Evolutionary conservation across 495 filamentous ascomycete species (phyloP), one percentile per base, ranked within the genome.

Genomic region (Hyaloscypha variabilis): DNA sequence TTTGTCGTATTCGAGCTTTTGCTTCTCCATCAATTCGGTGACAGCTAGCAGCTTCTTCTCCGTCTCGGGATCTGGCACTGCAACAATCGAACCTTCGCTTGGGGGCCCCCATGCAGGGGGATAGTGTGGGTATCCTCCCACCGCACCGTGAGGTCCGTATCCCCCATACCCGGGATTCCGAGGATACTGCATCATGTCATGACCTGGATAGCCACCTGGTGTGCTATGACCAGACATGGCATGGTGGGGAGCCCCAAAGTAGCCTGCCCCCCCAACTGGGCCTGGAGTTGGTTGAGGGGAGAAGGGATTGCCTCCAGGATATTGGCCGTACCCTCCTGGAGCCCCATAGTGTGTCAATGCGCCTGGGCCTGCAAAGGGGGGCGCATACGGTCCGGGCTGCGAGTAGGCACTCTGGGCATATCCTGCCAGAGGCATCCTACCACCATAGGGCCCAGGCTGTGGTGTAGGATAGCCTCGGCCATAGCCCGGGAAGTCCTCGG

Each of bases 111-210:
- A 66, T 14, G 57, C 24, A 2, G 57, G 57, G 57, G 57, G 57
- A 34, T 59, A 59, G 34, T 24, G 30, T 25, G 25, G 26, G 8
- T 42, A 56, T 17, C 26, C 42, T 21, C 34, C 51, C n/a, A n/a
- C n/a, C n/a, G n/a, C n/a, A n/a, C n/a, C n/a, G n/a, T n/a, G n/a
- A n/a, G n/a, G n/a, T n/a, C n/a, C n/a, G n/a, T n/a, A n/a, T 14
- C 62, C 64, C 13, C 60, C 65, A 64, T 55, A 64, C 3, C 62
- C 60, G 6, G 73, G 66, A 26, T 51, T 60, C 3, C 42, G 52
- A 30, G 60, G 74, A 63, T 84, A 87, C 6, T 79, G 75, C 66
- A 87, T 78, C 64, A 87, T 61, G 24, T 86, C 84, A 46, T 85
- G 83, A 8, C 72, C 78, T 10, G 69, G 72, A 64, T 78, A 84